phyloP scores from a whole-genome alignment of 305 asterid species.

The Fraxinus angustifolia region DNA sequence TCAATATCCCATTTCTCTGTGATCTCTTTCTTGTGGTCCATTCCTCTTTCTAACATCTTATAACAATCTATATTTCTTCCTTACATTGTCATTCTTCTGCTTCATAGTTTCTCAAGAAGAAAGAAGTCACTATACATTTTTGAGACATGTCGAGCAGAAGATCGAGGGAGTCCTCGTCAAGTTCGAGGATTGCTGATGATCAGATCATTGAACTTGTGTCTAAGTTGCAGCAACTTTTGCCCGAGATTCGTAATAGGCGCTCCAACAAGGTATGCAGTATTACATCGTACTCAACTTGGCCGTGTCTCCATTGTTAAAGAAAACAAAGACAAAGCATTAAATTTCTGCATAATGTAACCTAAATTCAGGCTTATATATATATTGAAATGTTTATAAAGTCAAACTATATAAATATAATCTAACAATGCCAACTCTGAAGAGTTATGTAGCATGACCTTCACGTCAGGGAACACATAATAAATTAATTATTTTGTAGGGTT shows the following conservation, averaged over 20 bases:
- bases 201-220: conserved; percentile 80
- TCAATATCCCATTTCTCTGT: conserved; percentile 2
- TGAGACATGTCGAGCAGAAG: conserved; percentile 78
- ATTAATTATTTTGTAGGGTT: background rate
- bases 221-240: conserved; percentile 77
- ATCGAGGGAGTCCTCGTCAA: conserved; percentile 54
- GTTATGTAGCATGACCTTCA: background rate
- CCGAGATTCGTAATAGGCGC: conserved; percentile 75
- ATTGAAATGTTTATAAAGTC: background rate
- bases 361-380: background rate
- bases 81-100: conserved; percentile 16
- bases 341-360: background rate
- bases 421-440: background rate
- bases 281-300: background rate
- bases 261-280: conserved; percentile 52
- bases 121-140: background rate
- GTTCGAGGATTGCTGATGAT: conserved; percentile 69
- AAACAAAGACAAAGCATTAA: background rate
- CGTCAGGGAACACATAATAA: background rate
- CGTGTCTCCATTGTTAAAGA: background rate
- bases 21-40: conserved; percentile 48
- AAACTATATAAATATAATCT: background rate
- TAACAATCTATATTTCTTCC: conserved; percentile 27
- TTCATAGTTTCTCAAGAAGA: background rate
- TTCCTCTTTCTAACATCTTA: conserved; percentile 32